phyloP scores from a whole-genome alignment of 2,329 filamentous ascomycete genomes.

The Davidsoniella virescens region DNA sequence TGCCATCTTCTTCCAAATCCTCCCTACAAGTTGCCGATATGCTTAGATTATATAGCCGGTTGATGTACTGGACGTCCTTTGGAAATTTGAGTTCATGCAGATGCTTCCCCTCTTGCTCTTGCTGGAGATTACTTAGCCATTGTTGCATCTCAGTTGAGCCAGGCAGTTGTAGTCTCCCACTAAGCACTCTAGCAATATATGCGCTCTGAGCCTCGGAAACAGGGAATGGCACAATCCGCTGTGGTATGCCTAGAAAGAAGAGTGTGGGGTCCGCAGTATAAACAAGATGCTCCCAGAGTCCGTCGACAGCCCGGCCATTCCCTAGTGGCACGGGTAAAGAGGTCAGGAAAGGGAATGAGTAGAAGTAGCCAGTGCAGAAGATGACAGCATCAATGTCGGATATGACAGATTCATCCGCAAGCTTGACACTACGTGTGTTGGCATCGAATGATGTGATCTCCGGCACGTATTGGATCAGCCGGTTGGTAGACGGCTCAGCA shows the following conservation, averaged over 20 bases:
- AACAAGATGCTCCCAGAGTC: slow-evolving; percentile 42
- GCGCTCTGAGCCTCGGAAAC: slow-evolving; percentile 55
- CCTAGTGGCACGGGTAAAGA: slow-evolving; percentile 29
- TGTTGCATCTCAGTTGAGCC: slow-evolving; percentile 28
- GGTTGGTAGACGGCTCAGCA: slow-evolving; percentile 23
- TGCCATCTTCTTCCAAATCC: slow-evolving; percentile 22
- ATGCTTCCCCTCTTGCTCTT: slow-evolving; percentile 24
- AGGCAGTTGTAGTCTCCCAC: slow-evolving; percentile 37
- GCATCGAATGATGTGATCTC: slow-evolving; percentile 31
- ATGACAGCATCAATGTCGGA: slow-evolving; percentile 43
- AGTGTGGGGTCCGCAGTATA: slow-evolving; percentile 37
- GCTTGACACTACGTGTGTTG: slow-evolving; percentile 29
- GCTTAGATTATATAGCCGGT: slow-evolving; percentile 36
- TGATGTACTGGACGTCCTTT: slow-evolving; percentile 50
- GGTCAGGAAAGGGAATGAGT: slow-evolving; percentile 44
- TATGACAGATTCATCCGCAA: slow-evolving; percentile 37
- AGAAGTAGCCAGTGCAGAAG: slow-evolving; percentile 51
- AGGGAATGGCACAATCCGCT: slow-evolving; percentile 44
- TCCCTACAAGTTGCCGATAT: slow-evolving; percentile 20
- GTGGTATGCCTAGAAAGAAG: slow-evolving; percentile 39
- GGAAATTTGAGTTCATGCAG: slow-evolving; percentile 40
- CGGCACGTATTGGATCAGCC: slow-evolving; percentile 29
- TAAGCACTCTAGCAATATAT: slow-evolving; percentile 39
- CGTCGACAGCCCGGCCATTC: slow-evolving; percentile 35
- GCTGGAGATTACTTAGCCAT: slow-evolving; percentile 38